phyloP scores from a whole-genome alignment of 2,329 filamentous ascomycete species.

The Alternaria rosae region DNA sequence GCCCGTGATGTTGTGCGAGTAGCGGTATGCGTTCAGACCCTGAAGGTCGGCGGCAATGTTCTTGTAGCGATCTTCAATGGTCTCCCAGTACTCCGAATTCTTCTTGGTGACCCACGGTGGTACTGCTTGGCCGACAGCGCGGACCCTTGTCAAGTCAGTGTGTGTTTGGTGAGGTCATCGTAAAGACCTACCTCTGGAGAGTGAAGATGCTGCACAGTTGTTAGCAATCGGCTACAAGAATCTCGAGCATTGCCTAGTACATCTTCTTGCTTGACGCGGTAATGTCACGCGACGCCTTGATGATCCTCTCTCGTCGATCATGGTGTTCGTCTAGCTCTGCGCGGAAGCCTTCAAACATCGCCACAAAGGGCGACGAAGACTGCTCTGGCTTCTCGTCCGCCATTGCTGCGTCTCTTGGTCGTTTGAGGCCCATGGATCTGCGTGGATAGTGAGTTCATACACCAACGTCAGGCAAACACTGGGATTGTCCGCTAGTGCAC shows the following conservation, averaged over 20 bases:
- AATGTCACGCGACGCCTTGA: slow-evolving; percentile 91
- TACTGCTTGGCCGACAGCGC: slow-evolving; percentile 65
- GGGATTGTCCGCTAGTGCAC: slow-evolving; percentile 25
- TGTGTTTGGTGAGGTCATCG: neutral
- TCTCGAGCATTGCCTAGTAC: slow-evolving; percentile 57
- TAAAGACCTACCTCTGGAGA: slow-evolving; percentile 69
- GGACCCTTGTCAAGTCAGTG: slow-evolving; percentile 61
- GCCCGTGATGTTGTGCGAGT: slow-evolving; percentile 75
- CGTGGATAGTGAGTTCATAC: slow-evolving; percentile 11
- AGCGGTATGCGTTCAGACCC: slow-evolving; percentile 82
- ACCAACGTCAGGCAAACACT: slow-evolving; percentile 34
- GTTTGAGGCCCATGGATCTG: slow-evolving; percentile 39
- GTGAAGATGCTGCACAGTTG: slow-evolving; percentile 72
- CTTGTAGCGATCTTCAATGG: slow-evolving; percentile 74
- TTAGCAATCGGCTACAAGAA: slow-evolving; percentile 18
- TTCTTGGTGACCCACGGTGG: slow-evolving; percentile 75
- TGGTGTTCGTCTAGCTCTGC: slow-evolving; percentile 93
- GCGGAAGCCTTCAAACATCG: slow-evolving; percentile 87
- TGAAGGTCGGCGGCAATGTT: slow-evolving; percentile 76
- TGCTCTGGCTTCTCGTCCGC: slow-evolving; percentile 41
- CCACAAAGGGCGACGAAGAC: slow-evolving; percentile 55
- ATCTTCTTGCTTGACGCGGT: slow-evolving; percentile 97
- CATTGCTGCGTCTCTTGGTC: slow-evolving; percentile 48
- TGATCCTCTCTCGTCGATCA: slow-evolving; percentile 86
- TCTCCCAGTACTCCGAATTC: slow-evolving; percentile 71